Evolutionary conservation across 371 early-diverging fungal species (phyloP).

Genomic region (Basidiobolus meristosporus): DNA sequence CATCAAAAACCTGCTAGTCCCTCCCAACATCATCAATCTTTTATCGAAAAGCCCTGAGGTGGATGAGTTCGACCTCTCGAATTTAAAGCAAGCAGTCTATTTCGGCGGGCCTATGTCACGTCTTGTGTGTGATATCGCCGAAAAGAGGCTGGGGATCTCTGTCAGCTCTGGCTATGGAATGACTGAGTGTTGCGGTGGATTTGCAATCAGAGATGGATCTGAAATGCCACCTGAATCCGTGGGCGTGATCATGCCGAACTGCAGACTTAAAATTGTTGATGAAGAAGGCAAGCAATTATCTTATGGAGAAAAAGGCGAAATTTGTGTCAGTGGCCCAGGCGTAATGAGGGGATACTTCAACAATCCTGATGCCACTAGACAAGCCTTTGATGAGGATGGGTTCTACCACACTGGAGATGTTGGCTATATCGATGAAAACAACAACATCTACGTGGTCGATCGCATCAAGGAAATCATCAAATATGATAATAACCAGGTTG

Average conservation of each 20-base stretch:
- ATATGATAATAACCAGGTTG: conserved; percentile 49
- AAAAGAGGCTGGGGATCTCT: conserved; percentile 21
- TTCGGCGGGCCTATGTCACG: conserved; percentile 64
- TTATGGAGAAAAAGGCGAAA: conserved; percentile 36
- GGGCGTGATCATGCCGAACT: conserved; percentile 43
- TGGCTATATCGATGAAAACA: conserved; percentile 31
- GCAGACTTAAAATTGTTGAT: conserved; percentile 48
- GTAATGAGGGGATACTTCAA: conserved; percentile 59
- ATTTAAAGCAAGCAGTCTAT: conserved; percentile 30
- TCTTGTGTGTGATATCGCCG: conserved; percentile 26
- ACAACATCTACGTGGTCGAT: conserved; percentile 33
- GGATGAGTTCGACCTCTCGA: conserved; percentile 32
- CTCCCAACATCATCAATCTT: not conserved
- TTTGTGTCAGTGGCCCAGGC: conserved; percentile 61
- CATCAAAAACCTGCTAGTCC: not conserved
- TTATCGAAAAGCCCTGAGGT: conserved; percentile 22
- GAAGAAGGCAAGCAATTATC: conserved; percentile 24
- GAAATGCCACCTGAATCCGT: conserved; percentile 28
- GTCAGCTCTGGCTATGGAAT: conserved; percentile 48
- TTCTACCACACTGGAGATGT: conserved; percentile 78
- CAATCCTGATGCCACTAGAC: conserved; percentile 39
- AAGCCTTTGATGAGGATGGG: conserved; percentile 38
- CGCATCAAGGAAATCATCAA: conserved; percentile 41
- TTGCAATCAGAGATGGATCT: conserved; percentile 7
- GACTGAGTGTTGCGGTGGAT: conserved; percentile 33